Conservation (phyloP, 2,329 filamentous ascomycete species). For the Ophidiomyces ophidiicola region DNA sequence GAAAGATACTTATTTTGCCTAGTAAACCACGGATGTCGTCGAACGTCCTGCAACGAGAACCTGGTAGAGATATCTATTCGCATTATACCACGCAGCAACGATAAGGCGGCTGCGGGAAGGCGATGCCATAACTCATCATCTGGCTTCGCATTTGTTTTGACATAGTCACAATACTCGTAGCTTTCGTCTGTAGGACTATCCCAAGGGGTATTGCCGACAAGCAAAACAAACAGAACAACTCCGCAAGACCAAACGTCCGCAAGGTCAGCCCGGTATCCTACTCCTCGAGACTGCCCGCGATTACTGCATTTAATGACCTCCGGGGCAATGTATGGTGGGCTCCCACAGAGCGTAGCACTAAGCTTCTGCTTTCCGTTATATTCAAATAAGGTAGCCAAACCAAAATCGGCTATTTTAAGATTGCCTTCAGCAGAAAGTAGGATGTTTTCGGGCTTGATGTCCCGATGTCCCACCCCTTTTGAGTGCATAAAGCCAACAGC, state of each 20-base stretch:
- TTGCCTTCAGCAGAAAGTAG: constrained; percentile 72
- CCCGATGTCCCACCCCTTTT: constrained; percentile 85
- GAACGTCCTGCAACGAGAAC: constrained; percentile 76
- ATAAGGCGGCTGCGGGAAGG: constrained; percentile 61
- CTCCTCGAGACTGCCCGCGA: constrained; percentile 37
- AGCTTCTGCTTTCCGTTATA: constrained; percentile 72
- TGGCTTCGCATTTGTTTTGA: constrained; percentile 65
- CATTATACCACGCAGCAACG: constrained; percentile 86
- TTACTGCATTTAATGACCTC: constrained; percentile 57
- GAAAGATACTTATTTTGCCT: constrained; percentile 66
- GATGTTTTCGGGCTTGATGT: constrained; percentile 92
- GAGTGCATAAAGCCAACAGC: constrained; percentile 93
- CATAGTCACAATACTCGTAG: constrained; percentile 85
- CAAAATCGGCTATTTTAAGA: constrained; percentile 93
- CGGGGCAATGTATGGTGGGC: constrained; percentile 92
- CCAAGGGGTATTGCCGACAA: constrained; percentile 96
- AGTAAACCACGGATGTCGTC: constrained; percentile 90
- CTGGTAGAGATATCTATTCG: constrained; percentile 60
- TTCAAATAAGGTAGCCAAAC: constrained; percentile 84
- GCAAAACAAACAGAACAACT: constrained; percentile 88
- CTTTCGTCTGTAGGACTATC: constrained; percentile 77
- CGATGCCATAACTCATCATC: constrained; percentile 75
- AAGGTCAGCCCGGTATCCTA: constrained; percentile 52
- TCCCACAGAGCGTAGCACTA: constrained; percentile 84
- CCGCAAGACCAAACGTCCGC: constrained; percentile 97